A percentile compares a stretch with the other conserved stretches of the same genome.
Evolutionary conservation across 768 basidiomycete genomes (phyloP).

Genomic region (Dendrothele bispora): DNA sequence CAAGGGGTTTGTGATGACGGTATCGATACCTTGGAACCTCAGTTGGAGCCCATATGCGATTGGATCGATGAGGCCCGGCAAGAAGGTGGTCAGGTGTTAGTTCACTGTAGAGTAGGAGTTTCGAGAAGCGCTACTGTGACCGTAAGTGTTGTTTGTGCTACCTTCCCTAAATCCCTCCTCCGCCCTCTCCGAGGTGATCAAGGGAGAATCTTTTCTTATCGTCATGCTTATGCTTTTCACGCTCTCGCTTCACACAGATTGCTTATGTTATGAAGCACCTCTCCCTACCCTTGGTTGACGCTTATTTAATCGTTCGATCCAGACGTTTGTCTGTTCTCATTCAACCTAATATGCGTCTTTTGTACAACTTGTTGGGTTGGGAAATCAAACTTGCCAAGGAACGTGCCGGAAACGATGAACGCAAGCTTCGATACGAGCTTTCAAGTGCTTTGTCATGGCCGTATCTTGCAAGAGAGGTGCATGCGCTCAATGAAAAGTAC

Average conservation of each 20-base stretch:
- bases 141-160: conserved; percentile 45
- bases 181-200: too few relatives aligned
- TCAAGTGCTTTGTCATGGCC: conserved; percentile 79
- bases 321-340: conserved; percentile 87
- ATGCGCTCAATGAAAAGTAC: conserved; percentile 86
- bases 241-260: conserved; percentile 47
- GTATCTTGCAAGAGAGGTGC: conserved; percentile 82
- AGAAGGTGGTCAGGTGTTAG: conserved; percentile 86
- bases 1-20: conserved; percentile 95
- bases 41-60: conserved; percentile 83
- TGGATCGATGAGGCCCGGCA: conserved; percentile 89
- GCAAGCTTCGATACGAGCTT: conserved; percentile 55
- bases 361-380: conserved; percentile 95
- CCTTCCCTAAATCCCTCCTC: too few relatives aligned
- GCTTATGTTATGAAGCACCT: conserved; percentile 98
- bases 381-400: conserved; percentile 88
- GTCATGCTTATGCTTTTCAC: neutral
- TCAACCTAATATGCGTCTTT: conserved; percentile 93
- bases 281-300: conserved; percentile 81
- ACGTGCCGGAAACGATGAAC: conserved; percentile 54
- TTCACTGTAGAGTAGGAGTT: conserved; percentile 99
- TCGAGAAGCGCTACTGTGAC: conserved; percentile 92
- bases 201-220: conserved; percentile 4
- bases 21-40: conserved; percentile 89
- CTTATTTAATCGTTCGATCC: conserved; percentile 91